These are phyloP conservation scores for Inosperma sp. DNA, from an alignment of 768 basidiomycete genomes.

Conservation along the genomic window DNA sequence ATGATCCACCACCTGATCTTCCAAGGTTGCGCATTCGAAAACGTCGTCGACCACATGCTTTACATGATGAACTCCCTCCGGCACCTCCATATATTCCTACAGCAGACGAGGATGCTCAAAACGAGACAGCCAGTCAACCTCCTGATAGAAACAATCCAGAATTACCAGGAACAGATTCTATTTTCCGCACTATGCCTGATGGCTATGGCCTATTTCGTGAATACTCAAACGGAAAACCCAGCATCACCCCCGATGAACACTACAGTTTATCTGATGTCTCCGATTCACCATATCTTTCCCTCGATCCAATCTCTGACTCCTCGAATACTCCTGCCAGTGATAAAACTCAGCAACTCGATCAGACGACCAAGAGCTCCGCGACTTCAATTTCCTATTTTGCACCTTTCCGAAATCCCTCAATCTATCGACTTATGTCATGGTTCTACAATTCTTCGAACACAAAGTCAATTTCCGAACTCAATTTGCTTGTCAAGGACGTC, in stretches of 20 bases:
- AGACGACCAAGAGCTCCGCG: no score
- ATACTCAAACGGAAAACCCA: neutral
- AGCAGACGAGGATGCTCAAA: neutral
- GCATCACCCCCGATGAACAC: neutral
- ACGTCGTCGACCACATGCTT: no score
- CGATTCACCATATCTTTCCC: neutral
- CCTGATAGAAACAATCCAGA: no score
- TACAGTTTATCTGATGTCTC: neutral
- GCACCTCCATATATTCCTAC: neutral
- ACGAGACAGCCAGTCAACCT: neutral
- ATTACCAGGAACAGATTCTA: no score
- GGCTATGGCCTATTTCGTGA: neutral
- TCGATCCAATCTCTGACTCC: neutral
- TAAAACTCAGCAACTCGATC: neutral
- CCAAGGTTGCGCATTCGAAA: no score
- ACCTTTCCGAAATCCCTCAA: constrained; percentile 22
- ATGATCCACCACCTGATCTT: no score
- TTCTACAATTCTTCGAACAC: constrained; percentile 14
- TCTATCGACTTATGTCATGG: constrained; percentile 24
- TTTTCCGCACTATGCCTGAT: neutral
- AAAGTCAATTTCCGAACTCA: constrained; percentile 22
- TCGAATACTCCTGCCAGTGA: constrained; percentile 14
- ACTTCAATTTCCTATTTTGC: no score
- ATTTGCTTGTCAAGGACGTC: constrained; percentile 24
- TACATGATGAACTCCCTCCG: neutral